These are phyloP conservation scores for Ensete glaucum DNA, from an alignment of 176 grass and related monocot species.

Conservation along the genomic window DNA sequence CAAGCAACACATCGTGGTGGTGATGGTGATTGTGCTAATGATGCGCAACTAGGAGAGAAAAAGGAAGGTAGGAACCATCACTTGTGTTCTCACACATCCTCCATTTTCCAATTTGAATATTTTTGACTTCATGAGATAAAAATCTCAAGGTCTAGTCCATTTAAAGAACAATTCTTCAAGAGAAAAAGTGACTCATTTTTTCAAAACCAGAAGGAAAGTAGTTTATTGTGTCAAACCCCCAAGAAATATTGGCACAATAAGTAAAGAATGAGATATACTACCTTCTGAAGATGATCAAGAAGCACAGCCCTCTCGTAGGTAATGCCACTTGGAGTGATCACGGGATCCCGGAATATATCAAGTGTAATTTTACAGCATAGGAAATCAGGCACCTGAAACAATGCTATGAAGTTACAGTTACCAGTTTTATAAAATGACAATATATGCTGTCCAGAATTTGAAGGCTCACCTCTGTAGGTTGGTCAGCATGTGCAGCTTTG, in stretches of 20 bases:
- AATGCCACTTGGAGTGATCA: slow-evolving; percentile 81
- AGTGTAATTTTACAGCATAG: slow-evolving; percentile 82
- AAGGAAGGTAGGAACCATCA: neutral
- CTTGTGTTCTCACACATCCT: neutral
- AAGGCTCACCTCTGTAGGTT: slow-evolving; percentile 51
- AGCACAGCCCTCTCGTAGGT: slow-evolving; percentile 72
- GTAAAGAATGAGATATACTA: slow-evolving; percentile 10
- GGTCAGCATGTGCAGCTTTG: slow-evolving; percentile 35
- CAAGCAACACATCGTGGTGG: neutral
- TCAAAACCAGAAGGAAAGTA: neutral
- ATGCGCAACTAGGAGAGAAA: neutral
- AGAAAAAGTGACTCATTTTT: neutral
- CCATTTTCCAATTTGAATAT: neutral
- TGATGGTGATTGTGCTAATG: neutral
- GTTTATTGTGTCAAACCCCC: neutral
- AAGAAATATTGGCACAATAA: neutral
- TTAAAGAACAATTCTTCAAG: neutral
- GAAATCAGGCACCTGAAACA: slow-evolving; percentile 60
- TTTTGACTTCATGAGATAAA: neutral
- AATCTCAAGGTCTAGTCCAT: neutral
- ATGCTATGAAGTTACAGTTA: slow-evolving; percentile 3
- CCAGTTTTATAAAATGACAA: neutral
- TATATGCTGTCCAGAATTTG: too few relatives aligned
- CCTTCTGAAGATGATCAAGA: slow-evolving; percentile 67
- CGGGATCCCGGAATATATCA: slow-evolving; percentile 82